A percentile compares a stretch with the other conserved stretches of the same genome.
Conservation (phyloP, 1,284 basidiomycete species). For the Trichosporon coremiiforme region DNA sequence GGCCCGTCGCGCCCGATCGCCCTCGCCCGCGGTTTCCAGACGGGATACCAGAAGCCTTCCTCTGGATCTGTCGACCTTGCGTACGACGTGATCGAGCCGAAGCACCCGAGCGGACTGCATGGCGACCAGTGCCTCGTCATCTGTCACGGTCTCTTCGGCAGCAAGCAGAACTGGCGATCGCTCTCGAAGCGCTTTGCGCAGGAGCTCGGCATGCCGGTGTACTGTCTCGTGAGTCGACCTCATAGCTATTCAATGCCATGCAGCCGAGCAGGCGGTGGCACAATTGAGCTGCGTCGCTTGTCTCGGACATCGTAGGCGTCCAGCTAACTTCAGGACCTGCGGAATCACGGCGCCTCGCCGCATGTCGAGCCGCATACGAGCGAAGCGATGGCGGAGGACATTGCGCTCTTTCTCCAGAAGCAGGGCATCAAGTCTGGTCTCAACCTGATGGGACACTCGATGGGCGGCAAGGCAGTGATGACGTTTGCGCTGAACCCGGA, state of each 20-base stretch:
- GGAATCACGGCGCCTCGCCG: slow-evolving; percentile 62
- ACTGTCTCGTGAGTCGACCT: slow-evolving; percentile 56
- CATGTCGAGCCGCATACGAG: slow-evolving; percentile 60
- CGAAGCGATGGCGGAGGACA: slow-evolving; percentile 57
- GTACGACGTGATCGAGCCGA: slow-evolving; percentile 45
- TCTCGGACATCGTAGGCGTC: background rate
- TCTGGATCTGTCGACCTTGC: slow-evolving; percentile 45
- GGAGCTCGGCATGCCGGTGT: slow-evolving; percentile 59
- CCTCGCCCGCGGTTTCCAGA: background rate
- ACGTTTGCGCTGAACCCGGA: slow-evolving; percentile 58
- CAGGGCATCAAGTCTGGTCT: slow-evolving; percentile 52
- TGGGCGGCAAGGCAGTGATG: slow-evolving; percentile 64
- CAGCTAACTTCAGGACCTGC: slow-evolving; percentile 56
- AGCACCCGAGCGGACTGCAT: slow-evolving; percentile 17
- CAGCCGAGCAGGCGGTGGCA: background rate
- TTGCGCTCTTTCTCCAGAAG: slow-evolving; percentile 56
- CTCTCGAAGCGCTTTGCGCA: slow-evolving; percentile 59
- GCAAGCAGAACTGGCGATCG: slow-evolving; percentile 64
- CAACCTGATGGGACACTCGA: slow-evolving; percentile 62
- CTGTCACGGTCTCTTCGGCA: slow-evolving; percentile 61
- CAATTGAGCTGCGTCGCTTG: too few species aligned
- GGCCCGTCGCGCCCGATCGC: background rate
- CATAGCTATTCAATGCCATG: background rate
- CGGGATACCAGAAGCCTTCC: slow-evolving; percentile 12
- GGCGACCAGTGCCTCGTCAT: slow-evolving; percentile 56